Conservation (phyloP, 805 yeast species). For the Gaillardinia entomophila region DNA sequence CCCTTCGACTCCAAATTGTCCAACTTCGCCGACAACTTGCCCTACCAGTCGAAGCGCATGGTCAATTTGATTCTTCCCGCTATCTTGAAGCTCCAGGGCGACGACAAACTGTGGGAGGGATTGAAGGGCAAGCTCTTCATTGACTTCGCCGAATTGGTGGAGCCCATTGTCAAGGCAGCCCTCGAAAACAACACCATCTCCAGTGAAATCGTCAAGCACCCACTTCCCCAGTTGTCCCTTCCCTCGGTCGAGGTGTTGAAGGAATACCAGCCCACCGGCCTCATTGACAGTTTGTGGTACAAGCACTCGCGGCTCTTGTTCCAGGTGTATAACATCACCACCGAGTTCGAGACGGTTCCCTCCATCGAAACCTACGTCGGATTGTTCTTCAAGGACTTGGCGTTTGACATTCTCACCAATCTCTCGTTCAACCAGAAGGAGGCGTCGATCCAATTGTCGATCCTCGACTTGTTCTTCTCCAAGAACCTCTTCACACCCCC, state of each 20-base stretch:
- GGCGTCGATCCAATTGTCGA: slow-evolving; percentile 76
- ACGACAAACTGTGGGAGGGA: slow-evolving; percentile 36
- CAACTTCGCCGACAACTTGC: slow-evolving; percentile 25
- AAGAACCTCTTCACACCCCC: slow-evolving; percentile 47
- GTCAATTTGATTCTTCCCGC: slow-evolving; percentile 51
- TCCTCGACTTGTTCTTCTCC: slow-evolving; percentile 67
- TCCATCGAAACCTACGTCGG: slow-evolving; percentile 31
- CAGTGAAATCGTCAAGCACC: slow-evolving; percentile 33
- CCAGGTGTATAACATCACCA: slow-evolving; percentile 50
- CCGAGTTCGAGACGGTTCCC: slow-evolving; percentile 57
- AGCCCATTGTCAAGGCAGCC: slow-evolving; percentile 27
- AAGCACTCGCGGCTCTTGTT: slow-evolving; percentile 52
- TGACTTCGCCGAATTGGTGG: slow-evolving; percentile 23
- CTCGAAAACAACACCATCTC: slow-evolving; percentile 32
- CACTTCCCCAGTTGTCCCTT: slow-evolving; percentile 33
- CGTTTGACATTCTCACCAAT: slow-evolving; percentile 68
- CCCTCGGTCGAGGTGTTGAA: slow-evolving; percentile 17
- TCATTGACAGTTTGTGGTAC: slow-evolving; percentile 61
- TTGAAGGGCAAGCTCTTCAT: slow-evolving; percentile 25
- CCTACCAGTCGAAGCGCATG: slow-evolving; percentile 47
- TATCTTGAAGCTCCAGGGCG: slow-evolving; percentile 23
- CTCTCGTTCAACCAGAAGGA: slow-evolving; percentile 86
- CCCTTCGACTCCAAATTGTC: slow-evolving; percentile 32
- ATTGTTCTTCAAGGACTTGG: slow-evolving; percentile 66
- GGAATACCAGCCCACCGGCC: slow-evolving; percentile 18